phyloP scores from a whole-genome alignment of 1,284 basidiomycete genomes.

The Hymenochaete sp. region DNA sequence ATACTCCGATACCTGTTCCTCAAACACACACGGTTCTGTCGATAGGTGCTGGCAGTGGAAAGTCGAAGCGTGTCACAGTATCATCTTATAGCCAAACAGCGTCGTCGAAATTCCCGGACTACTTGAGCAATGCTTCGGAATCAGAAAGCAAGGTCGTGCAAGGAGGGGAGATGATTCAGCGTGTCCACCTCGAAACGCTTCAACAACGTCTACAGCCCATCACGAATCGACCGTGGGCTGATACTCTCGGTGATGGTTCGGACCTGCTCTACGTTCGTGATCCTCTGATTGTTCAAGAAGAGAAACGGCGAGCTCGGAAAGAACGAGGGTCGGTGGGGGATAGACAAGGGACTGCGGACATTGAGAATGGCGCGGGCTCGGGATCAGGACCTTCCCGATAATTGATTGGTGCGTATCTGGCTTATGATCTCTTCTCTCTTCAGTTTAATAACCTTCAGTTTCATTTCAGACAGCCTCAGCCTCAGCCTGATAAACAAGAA shows the following conservation, averaged over 20 bases:
- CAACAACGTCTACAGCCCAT: conserved; percentile 27
- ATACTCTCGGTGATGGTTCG: conserved; percentile 26
- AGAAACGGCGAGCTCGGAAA: too few species aligned
- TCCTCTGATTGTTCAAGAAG: too few species aligned
- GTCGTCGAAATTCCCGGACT: conserved; percentile 30
- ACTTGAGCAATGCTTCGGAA: conserved; percentile 23
- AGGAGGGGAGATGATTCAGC: conserved; percentile 33
- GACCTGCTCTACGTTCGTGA: conserved; percentile 33
- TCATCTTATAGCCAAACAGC: conserved; percentile 37
- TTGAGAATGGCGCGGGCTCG: too few species aligned
- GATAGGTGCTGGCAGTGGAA: conserved; percentile 42
- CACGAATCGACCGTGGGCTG: conserved; percentile 39
- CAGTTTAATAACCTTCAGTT: too few species aligned
- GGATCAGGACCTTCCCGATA: too few species aligned
- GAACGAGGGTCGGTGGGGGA: conserved; percentile 3
- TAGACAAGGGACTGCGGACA: conserved; percentile 4
- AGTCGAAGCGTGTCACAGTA: conserved; percentile 42
- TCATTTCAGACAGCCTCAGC: too few species aligned
- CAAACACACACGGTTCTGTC: conserved; percentile 38
- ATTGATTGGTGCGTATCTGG: too few species aligned
- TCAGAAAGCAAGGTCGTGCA: conserved; percentile 27
- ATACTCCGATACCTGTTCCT: neutral
- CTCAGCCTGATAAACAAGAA: too few species aligned
- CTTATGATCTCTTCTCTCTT: too few species aligned
- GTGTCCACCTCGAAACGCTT: conserved; percentile 33